These are phyloP conservation scores for Diplodia seriata DNA, from an alignment of 2,329 filamentous ascomycete genomes.

Conservation along the genomic window DNA sequence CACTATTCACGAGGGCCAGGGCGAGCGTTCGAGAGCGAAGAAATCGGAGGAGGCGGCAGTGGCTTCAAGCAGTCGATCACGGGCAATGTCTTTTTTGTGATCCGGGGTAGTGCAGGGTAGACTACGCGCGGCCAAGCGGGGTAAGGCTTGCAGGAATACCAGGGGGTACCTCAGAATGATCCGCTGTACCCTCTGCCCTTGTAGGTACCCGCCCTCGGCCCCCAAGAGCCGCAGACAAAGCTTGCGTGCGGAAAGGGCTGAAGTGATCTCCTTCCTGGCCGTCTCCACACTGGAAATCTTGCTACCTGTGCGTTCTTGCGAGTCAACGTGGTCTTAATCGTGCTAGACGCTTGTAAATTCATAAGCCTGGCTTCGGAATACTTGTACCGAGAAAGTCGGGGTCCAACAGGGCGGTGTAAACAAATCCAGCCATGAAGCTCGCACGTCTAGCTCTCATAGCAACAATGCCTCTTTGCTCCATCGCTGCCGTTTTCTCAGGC, in stretches of 20 bases:
- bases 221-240: neutral
- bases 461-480: neutral
- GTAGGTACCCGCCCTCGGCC: neutral
- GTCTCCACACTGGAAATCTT: neutral
- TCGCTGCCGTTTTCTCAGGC: neutral
- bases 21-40: neutral
- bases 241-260: constrained; percentile 15
- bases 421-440: neutral
- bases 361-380: constrained; percentile 4
- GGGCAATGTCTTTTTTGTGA: neutral
- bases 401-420: neutral
- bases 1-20: neutral
- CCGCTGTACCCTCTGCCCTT: neutral
- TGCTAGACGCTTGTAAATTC: neutral
- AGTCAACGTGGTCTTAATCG: neutral
- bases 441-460: neutral
- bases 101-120: constrained; percentile 2
- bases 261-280: neutral
- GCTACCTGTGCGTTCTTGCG: constrained; percentile 5
- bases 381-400: neutral
- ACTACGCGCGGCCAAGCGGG: constrained; percentile 6
- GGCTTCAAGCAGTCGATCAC: neutral
- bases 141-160: neutral
- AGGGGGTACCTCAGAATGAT: neutral
- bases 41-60: neutral